These are phyloP conservation scores for Syncephalastrum contaminatum DNA, from an alignment of 371 early-diverging fungal species.

Conservation along the genomic window DNA sequence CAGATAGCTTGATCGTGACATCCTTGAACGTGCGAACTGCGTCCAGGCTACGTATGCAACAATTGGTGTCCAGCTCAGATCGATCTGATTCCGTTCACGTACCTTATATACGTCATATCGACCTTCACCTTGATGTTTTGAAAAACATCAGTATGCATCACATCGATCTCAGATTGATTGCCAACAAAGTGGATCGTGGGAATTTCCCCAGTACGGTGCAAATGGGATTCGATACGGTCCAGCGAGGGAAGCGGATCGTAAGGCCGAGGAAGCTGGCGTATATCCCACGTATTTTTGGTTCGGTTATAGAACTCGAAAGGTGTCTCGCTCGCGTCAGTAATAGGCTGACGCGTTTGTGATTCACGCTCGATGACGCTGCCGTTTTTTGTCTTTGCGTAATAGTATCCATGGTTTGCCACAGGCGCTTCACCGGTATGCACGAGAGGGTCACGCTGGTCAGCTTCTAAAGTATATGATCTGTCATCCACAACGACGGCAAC, in stretches of 20 bases:
- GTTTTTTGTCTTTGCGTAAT: not conserved
- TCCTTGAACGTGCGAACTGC: slow-evolving; percentile 15
- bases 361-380: slow-evolving; percentile 5
- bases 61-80: too few relatives aligned
- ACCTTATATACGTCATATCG: slow-evolving; percentile 19
- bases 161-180: slow-evolving; percentile 6
- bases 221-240: slow-evolving; percentile 13
- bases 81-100: not conserved
- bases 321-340: slow-evolving; percentile 2
- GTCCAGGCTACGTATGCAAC: slow-evolving; percentile 10
- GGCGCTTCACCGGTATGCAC: slow-evolving; percentile 15
- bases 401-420: slow-evolving; percentile 14
- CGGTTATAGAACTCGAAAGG: slow-evolving; percentile 23
- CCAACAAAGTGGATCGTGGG: slow-evolving; percentile 16
- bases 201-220: slow-evolving; percentile 20
- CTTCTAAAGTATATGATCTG: slow-evolving; percentile 5
- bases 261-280: slow-evolving; percentile 7
- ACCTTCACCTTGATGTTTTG: slow-evolving; percentile 6
- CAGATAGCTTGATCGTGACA: slow-evolving; percentile 23
- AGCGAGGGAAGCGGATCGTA: slow-evolving; percentile 11
- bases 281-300: slow-evolving; percentile 7
- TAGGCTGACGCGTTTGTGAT: slow-evolving; percentile 10
- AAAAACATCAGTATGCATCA: slow-evolving; percentile 6
- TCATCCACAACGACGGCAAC: slow-evolving; percentile 17
- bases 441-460: not conserved